Evolutionary conservation across 805 yeast species (phyloP), one percentile per base, ranked within the genome.

Genomic region (Candida chauliodis): DNA sequence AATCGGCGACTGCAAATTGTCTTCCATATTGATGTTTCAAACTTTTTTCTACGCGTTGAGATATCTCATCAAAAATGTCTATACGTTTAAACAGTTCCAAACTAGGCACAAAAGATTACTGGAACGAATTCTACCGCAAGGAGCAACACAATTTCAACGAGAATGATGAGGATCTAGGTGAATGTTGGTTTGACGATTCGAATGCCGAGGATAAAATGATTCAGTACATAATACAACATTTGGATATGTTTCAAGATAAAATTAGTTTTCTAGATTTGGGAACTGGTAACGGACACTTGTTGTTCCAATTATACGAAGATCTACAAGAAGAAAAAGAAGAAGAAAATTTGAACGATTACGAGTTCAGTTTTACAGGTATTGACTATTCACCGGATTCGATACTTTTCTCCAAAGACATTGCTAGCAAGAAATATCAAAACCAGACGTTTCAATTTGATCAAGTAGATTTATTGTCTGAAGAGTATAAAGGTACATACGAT

Each of bases 121-220:
- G 99, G 98, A 90, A 93, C 59, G 76, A 81, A 37, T 86, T 91
- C 58, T 91, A 91, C 59, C 66, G 76, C 30, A 54, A 76, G 15
- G 99, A 91, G 53, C 75, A 77, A 45, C 50, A 57, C 19, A 91
- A 91, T 61, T 91, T 85, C 52, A 59, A 68, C 27, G 76, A 76
- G 20, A 85, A 91, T 55, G 78, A 84, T 13, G 73, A 82, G 14
- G 97, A 93, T 56, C 81, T 89, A 0, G 99, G 99, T 2, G 98
- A 93, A 59, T 77, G 90, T 58, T 93, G 99, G 99, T 93, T 93
- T 59, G 80, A 84, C 48, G 99, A 93, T 52, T 82, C 85, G n/a
- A 89, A 84, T 52, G 98, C 99, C 0, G 98, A 91, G 54, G 72
- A 70, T 42, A 83, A 79, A 54, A 83, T 93, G 79, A 71, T 84